Evolutionary conservation across 2,329 filamentous ascomycete species (phyloP).

Genomic region (Rhinocladiella similis): DNA sequence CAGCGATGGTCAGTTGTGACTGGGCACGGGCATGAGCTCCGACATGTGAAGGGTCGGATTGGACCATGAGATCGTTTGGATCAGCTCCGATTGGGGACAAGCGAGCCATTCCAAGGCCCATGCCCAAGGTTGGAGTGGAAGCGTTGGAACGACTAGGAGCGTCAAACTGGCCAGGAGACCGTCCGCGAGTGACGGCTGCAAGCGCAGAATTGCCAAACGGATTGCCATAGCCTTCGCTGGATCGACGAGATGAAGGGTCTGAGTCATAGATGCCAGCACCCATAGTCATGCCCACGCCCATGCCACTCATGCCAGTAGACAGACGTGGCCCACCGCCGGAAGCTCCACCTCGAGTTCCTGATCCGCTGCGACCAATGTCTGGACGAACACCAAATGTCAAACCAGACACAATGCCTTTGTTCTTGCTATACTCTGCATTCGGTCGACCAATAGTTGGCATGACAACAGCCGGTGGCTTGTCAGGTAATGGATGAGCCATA

Average conservation of each 20-base stretch:
- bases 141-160: background rate
- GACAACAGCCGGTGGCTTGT: conserved; percentile 1
- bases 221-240: background rate
- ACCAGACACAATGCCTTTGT: conserved; percentile 2
- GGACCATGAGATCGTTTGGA: background rate
- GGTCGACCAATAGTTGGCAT: conserved; percentile 6
- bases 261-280: background rate
- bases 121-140: background rate
- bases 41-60: background rate
- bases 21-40: background rate
- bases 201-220: background rate
- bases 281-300: background rate
- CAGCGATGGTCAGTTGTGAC: background rate
- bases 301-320: background rate
- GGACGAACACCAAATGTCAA: background rate
- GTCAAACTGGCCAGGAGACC: background rate
- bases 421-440: background rate
- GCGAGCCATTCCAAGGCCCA: background rate
- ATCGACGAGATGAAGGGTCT: background rate
- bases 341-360: background rate
- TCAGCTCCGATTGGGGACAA: background rate
- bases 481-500: background rate
- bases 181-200: background rate
- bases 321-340: background rate
- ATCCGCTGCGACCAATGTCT: background rate